A percentile compares a stretch with the other conserved stretches of the same genome.
Evolutionary conservation across 768 basidiomycete genomes (phyloP).

Genomic region (Cystofilobasidium bisporidii): DNA sequence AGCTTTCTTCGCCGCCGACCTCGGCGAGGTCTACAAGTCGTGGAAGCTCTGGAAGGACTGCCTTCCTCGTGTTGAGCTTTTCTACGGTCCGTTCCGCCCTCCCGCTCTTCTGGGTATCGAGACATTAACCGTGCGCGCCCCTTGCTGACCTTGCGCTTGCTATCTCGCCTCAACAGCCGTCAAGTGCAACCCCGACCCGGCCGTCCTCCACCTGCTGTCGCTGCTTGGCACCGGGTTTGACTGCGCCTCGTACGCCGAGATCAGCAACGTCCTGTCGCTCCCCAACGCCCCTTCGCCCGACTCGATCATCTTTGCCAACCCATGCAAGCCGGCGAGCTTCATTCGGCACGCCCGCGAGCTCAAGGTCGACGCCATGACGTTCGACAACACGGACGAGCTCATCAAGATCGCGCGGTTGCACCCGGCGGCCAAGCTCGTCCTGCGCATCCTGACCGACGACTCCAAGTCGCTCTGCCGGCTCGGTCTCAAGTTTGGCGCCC

Average conservation of each 20-base stretch:
- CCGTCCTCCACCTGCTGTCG: conserved; percentile 79
- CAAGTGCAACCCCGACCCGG: conserved; percentile 97
- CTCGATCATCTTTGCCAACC: conserved; percentile 94
- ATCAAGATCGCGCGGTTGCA: conserved; percentile 78
- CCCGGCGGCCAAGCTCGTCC: conserved; percentile 71
- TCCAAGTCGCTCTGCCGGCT: conserved; percentile 87
- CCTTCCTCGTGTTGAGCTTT: conserved; percentile 80
- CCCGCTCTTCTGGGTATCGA: too few species aligned
- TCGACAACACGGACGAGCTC: conserved; percentile 94
- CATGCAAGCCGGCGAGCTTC: conserved; percentile 93
- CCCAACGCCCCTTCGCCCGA: conserved; percentile 56
- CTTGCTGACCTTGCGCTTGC: conserved; percentile 16
- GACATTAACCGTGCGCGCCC: too few species aligned
- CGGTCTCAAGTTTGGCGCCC: conserved; percentile 93
- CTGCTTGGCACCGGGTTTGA: conserved; percentile 89
- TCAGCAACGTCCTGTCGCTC: conserved; percentile 62
- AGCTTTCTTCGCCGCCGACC: conserved; percentile 93
- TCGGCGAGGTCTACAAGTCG: conserved; percentile 74
- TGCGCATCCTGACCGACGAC: conserved; percentile 97
- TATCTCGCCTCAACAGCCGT: conserved; percentile 51
- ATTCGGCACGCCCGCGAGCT: conserved; percentile 69
- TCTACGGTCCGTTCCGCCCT: conserved; percentile 77
- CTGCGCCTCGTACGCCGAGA: conserved; percentile 92
- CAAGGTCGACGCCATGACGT: conserved; percentile 89
- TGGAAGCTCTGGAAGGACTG: conserved; percentile 68